Evolutionary conservation across 129 eudicot genomes (phyloP), one percentile per base, ranked within the genome.

Genomic region (Deinandra increscens): DNA sequence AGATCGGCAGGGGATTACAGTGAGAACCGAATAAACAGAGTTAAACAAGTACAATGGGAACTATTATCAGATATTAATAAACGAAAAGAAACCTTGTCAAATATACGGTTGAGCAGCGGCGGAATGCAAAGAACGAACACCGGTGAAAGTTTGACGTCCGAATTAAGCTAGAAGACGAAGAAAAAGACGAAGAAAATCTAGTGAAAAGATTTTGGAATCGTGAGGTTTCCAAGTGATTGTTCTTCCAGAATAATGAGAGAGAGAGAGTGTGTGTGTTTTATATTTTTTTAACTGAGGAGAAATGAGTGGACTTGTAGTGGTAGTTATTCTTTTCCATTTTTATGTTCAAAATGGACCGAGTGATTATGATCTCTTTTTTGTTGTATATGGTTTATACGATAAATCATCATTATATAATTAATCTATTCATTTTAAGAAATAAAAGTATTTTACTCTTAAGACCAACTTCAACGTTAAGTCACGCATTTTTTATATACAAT

Each of bases 191-290:
- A 38, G 64, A 45, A 23, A 77, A 71, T 56, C 48, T 39, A 5
- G 78, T 33, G 17, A 39, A 67, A 75, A 7, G 78, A 79, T 22
- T n/a, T 15, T 72, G 74, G 44, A 73, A 73, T 64, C 72, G 73
- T 63, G 75, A 81, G 74, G 79, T 71, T 78, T 75, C 19, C 38
- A 63, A 70, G 85, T 80, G 86, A 86, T 83, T 26, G 85, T 77
- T 85, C 83, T 80, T 53, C 49, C 58, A 73, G 83, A 77, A 74
- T 26, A 55, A 73, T 15, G n/a, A 38, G 73, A 10, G 76, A 37
- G 79, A 60, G 80, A 72, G 70, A 23, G 75, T 46, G 82, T 56
- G 51, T 23, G 65, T 13, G 31, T 45, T 45, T 19, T 63, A 49
- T 46, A 71, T 60, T 22, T 58, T 68, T 43, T 71, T 72, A 55